Conservation (phyloP, 1,284 basidiomycete genomes). For the Marasmius fiardii region DNA sequence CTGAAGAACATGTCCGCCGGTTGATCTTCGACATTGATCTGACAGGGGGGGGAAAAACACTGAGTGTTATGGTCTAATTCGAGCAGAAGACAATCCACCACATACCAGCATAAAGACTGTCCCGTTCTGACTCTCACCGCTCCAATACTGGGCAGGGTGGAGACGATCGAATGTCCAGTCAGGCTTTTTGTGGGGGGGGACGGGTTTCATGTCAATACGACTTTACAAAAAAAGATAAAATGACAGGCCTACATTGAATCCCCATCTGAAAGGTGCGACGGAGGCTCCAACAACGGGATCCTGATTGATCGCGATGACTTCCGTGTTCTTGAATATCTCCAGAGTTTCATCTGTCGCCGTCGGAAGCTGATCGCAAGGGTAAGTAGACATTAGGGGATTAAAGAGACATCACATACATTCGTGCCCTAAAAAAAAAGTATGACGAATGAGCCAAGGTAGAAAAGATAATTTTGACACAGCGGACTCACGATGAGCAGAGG, state of each 20-base stretch:
- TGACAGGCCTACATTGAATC: conserved; percentile 38
- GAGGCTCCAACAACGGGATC: conserved; percentile 37
- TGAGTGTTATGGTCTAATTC: not conserved
- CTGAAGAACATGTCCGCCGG: conserved; percentile 54
- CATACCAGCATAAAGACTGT: conserved; percentile 51
- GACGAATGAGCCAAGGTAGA: not conserved
- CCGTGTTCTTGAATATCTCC: conserved; percentile 32
- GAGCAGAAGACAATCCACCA: not conserved
- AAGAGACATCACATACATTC: conserved; percentile 20
- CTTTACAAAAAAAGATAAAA: not conserved
- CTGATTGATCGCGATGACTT: conserved; percentile 45
- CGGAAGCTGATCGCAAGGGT: conserved; percentile 28
- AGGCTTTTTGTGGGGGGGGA: too few species aligned
- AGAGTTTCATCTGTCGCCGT: conserved; percentile 30
- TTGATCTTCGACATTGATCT: conserved; percentile 47
- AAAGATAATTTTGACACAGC: too few species aligned
- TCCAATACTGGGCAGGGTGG: conserved; percentile 53
- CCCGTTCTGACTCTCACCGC: conserved; percentile 45
- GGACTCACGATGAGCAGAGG: conserved; percentile 42
- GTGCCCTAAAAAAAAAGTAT: conserved; percentile 25
- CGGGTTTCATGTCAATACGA: not conserved
- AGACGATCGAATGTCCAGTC: conserved; percentile 44
- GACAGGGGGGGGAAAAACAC: not conserved
- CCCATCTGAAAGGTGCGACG: conserved; percentile 44
- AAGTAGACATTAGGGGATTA: not conserved